These are phyloP conservation scores for Suhomyces coccinellae DNA, from an alignment of 1,139 yeast genomes.

Conservation along the genomic window DNA sequence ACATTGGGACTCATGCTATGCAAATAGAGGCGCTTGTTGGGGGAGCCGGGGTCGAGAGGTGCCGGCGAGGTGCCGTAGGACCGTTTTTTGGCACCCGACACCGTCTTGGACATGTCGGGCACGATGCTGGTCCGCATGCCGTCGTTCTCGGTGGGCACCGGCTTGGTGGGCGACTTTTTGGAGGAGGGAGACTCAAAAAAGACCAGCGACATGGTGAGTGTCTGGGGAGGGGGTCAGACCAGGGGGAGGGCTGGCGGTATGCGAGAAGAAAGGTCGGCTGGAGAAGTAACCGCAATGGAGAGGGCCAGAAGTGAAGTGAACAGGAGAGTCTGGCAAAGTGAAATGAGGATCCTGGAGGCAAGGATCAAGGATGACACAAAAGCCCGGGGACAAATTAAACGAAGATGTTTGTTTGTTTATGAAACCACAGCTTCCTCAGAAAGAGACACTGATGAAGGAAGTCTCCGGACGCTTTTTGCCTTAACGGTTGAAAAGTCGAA, in stretches of 20 bases:
- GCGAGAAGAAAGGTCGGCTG: not conserved
- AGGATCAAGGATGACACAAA: not conserved
- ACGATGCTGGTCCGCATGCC: constrained; percentile 5
- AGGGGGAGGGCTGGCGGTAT: not conserved
- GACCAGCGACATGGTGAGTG: constrained; percentile 8
- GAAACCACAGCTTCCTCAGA: constrained; percentile 5
- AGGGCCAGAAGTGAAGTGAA: not conserved
- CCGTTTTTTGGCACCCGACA: constrained; percentile 8
- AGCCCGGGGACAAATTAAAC: constrained; percentile 9
- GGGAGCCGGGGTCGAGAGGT: constrained; percentile 21
- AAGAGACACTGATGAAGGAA: not conserved
- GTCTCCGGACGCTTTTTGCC: constrained; percentile 8
- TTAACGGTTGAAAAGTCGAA: constrained; percentile 6
- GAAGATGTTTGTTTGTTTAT: constrained; percentile 11
- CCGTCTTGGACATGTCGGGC: constrained; percentile 11
- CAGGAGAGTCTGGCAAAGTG: not conserved
- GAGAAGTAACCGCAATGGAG: not conserved
- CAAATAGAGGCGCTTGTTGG: constrained; percentile 34
- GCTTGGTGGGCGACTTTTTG: constrained; percentile 2
- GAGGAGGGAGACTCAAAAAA: constrained; percentile 12
- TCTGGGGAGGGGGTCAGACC: not conserved
- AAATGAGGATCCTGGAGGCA: not conserved
- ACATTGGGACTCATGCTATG: constrained; percentile 48
- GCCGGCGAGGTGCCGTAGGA: constrained; percentile 14
- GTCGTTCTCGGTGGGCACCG: constrained; percentile 8